Percentiles rank a stretch among this genome's conserved stretches.
Evolutionary conservation across 306 rosid species (phyloP).

Genomic region (Purshia tridentata): DNA sequence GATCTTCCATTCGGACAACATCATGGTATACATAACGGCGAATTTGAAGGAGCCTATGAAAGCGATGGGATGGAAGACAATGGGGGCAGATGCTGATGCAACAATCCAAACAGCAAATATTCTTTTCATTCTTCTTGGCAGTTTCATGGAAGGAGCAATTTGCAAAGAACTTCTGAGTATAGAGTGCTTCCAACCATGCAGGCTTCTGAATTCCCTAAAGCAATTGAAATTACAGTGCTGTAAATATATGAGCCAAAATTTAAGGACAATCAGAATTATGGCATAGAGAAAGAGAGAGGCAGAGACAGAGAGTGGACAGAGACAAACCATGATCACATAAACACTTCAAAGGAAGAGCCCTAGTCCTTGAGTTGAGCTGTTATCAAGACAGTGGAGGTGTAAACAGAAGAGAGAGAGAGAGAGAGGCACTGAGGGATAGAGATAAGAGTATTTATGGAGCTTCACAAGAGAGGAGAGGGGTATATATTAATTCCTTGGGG

Average conservation of each 20-base stretch:
- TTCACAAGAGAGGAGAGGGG: conserved; percentile 48
- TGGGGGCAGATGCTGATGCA: conserved; percentile 93
- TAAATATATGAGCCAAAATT: conserved; percentile 10
- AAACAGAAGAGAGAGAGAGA: conserved; percentile 3
- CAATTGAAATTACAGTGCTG: background rate
- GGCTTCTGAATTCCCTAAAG: conserved; percentile 79
- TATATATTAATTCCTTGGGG: conserved; percentile 57
- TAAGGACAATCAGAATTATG: conserved; percentile 18
- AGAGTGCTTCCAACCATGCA: conserved; percentile 98
- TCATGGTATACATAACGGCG: conserved; percentile 97
- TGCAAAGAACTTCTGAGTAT: conserved; percentile 70
- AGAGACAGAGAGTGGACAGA: conserved; percentile 1
- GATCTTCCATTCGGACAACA: conserved; percentile 91
- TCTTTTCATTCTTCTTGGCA: conserved; percentile 89
- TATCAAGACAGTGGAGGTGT: conserved; percentile 19
- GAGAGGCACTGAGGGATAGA: conserved; percentile 25
- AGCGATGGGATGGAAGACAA: conserved; percentile 84
- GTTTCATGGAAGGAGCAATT: conserved; percentile 77
- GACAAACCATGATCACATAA: conserved; percentile 68
- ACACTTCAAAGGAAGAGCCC: conserved; percentile 27
- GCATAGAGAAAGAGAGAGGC: background rate
- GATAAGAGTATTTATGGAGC: conserved; percentile 70
- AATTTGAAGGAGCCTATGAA: conserved; percentile 90
- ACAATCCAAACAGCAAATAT: conserved; percentile 92
- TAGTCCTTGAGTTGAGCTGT: conserved; percentile 17